Percentiles rank a stretch among this genome's conserved stretches.
These are phyloP conservation scores for Naegleria gruberi DNA, from an alignment of 208 protist genomes.

Conservation along the genomic window DNA sequence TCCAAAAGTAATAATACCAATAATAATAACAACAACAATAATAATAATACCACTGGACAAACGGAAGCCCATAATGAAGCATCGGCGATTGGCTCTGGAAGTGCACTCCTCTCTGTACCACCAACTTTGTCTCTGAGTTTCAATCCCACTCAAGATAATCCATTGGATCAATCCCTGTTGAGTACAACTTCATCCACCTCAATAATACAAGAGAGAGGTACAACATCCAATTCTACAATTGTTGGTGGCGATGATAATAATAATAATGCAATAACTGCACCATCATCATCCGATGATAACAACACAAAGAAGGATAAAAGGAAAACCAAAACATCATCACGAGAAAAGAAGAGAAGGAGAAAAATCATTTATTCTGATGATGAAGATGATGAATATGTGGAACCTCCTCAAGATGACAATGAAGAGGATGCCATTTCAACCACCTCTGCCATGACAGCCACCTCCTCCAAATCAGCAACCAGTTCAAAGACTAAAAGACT, in stretches of 20 bases:
- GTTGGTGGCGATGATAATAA: background rate
- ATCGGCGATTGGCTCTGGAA: background rate
- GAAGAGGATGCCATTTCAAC: background rate
- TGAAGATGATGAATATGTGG: background rate
- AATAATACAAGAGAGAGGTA: background rate
- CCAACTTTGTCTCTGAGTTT: background rate
- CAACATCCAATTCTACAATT: background rate
- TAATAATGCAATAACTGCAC: background rate
- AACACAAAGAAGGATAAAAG: background rate
- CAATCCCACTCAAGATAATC: background rate
- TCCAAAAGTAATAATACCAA: background rate
- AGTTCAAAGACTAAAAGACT: background rate
- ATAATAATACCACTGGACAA: background rate
- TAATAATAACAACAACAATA: background rate
- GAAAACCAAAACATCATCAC: too few relatives aligned
- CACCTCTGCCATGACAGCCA: background rate
- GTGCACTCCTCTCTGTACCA: background rate
- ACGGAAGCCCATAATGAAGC: too few relatives aligned
- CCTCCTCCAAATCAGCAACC: background rate
- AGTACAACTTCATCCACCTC: background rate
- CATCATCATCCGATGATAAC: background rate
- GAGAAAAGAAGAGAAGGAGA: background rate
- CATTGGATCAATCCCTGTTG: background rate
- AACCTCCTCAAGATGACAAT: too few relatives aligned
- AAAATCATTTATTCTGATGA: background rate